Evolutionary conservation across 441 rosid genomes (phyloP), one percentile per base, ranked within the genome.

Genomic region (Gossypium trilobum): DNA sequence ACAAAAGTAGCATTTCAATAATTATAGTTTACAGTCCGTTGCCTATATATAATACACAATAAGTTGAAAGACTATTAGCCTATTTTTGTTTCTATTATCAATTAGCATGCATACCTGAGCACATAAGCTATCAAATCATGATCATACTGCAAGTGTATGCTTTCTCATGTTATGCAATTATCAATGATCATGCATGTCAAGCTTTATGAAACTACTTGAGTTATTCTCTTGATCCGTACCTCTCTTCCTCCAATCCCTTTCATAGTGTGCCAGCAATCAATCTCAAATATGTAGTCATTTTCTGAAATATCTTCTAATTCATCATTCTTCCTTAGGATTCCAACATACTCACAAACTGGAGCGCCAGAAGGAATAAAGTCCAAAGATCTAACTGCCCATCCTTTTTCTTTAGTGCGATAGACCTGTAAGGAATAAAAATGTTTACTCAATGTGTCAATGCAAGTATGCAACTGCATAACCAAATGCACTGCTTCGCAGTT

Each of bases 321-420:
- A 8, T 80, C 78, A 5, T 70, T 78, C 76, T 77, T 82, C 68
- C 76, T 81, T 64, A 86, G 77, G 75, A 81, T 71, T 62, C 92
- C 88, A 27, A 77, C 72, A 51, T 85, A 86, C 72, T 88, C 90
- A 10, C 87, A 81, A 20, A 85, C 85, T 2, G 83, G 81, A 50
- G 92, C 90, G 29, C 87, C 90, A 2, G 87, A 77, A 66, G 90
- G 90, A 75, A 86, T 88, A 48, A 81, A 85, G 63, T 86, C 90
- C 82, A 78, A 71, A 17, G 87, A 82, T 65, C 90, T 78, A 68
- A 88, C 87, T 39, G 85, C 92, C 92, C 92, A 86, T 44, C 92
- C 89, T 77, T 88, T 88, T 7, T 82, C 73, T 48, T 60, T 71
- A 22, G 87, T 87, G 68, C 81, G 84, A 59, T 74, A 83, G 33